Evolutionary conservation across 257 asterid genomes (phyloP).

Genomic region (Leptodermis oblonga): DNA sequence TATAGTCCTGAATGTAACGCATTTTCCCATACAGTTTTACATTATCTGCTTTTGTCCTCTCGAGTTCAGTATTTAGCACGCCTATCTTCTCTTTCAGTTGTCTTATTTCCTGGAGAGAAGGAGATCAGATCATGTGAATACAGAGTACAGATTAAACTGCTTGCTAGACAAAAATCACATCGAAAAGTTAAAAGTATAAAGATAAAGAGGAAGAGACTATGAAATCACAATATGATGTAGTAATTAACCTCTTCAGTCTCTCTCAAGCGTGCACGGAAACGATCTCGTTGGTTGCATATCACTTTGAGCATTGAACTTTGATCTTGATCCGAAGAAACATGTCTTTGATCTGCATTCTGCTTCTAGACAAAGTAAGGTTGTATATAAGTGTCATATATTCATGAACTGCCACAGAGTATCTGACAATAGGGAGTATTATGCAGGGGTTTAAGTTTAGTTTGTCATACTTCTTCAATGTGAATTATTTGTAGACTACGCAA

Average conservation of each 20-base stretch:
- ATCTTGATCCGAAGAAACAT: constrained; percentile 67
- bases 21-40: constrained; percentile 96
- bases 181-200: constrained; percentile 1
- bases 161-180: background rate
- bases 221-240: background rate
- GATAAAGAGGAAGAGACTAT: background rate
- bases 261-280: constrained; percentile 88
- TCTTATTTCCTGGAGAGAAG: constrained; percentile 70
- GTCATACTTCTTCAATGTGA: no score
- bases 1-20: constrained; percentile 98
- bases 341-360: constrained; percentile 78
- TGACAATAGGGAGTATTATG: no score
- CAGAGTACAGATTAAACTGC: constrained; percentile 10
- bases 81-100: constrained; percentile 89
- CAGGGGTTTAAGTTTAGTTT: no score
- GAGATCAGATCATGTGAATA: constrained; percentile 17
- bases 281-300: constrained; percentile 98
- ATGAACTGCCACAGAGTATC: no score
- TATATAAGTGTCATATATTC: constrained; percentile 9
- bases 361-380: background rate
- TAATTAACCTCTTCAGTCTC: constrained; percentile 92
- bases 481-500: no score
- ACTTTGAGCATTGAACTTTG: constrained; percentile 98
- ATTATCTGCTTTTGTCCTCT: constrained; percentile 93
- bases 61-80: constrained; percentile 71